Base-by-base conservation (phyloP, 257 asterid genomes). In the Solanum pinnatisectum region DNA sequence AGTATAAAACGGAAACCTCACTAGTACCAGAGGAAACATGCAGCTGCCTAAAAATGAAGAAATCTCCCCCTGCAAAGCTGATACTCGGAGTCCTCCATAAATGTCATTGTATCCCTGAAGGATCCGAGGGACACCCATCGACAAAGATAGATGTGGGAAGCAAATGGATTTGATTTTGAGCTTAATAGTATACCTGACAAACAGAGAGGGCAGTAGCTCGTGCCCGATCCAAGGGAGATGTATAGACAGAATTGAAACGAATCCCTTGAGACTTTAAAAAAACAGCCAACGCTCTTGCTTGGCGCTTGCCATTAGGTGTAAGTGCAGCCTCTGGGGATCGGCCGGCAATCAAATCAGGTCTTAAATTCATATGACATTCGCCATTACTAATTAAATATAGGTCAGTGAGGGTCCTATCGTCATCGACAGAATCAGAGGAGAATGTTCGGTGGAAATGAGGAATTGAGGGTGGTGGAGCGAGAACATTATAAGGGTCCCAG, bases 401-500 rank as follows among this genome's bases (percentile, higher is more conserved):
- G 88, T 94, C 98, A n/a, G 95, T 95, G 46, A 94, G 56, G 15
- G 91, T 87, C 89, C 93, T 93, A 87, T 94, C 95, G 15, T 93
- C 94, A 46, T 90, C 91, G 42, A 44, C 82, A 33, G 86, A 27
- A 65, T 86, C 27, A 68, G 92, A 79, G 89, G 93, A 90, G 94
- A 92, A 90, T 88, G 88, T 42, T 52, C 95, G 93, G 86, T 88
- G 93, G 92, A 93, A 90, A 83, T 90, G 92, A 22, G 89, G 93
- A 5, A 90, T 91, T 2, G 93, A 88, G 37, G 95, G 93, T 3
- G 98, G 97, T 10, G 98, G 98, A 49, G 96, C 96, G 27, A 97
- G 95, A 59, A 97, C 98, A 83, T 97, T 93, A 93, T 94, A 96
- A 9, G 99, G 99, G 90, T 97, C 99, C 99, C 98, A 97, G 20